Evolutionary conservation across 2,329 filamentous ascomycete species (phyloP).

Genomic region (Zalaria obscura): DNA sequence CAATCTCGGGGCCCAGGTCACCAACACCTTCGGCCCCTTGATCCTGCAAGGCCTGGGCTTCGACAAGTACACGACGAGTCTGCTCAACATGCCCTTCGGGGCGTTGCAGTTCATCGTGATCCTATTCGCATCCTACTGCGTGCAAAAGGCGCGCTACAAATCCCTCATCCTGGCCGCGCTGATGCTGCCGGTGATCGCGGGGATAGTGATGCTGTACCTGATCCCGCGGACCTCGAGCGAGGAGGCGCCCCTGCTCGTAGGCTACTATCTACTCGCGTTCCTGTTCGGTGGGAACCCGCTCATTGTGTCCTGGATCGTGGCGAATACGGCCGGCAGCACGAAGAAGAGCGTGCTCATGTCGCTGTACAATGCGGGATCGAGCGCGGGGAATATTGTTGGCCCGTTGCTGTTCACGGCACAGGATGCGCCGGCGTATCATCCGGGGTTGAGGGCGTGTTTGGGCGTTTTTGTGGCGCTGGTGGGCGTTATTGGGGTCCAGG

Average conservation of each 20-base stretch:
- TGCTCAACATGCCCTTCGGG: constrained; percentile 40
- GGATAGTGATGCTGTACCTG: constrained; percentile 42
- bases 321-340: constrained; percentile 37
- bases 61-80: constrained; percentile 36
- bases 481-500: not conserved
- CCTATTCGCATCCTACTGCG: constrained; percentile 40
- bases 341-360: constrained; percentile 30
- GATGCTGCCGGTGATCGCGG: constrained; percentile 46
- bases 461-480: not conserved
- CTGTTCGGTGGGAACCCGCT: constrained; percentile 52
- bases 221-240: constrained; percentile 30
- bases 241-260: constrained; percentile 38
- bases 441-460: not conserved
- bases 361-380: constrained; percentile 25
- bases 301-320: constrained; percentile 54
- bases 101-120: constrained; percentile 37
- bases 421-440: not conserved
- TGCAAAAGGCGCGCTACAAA: constrained; percentile 44
- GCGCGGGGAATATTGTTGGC: constrained; percentile 18
- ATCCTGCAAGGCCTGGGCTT: constrained; percentile 47
- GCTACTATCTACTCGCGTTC: constrained; percentile 53
- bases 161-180: constrained; percentile 38
- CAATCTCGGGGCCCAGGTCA: constrained; percentile 43
- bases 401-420: not conserved
- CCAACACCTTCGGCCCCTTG: constrained; percentile 44